These are phyloP conservation scores for Fusarium brevicatenulatum DNA, from an alignment of 2,329 filamentous ascomycete genomes.

Conservation along the genomic window DNA sequence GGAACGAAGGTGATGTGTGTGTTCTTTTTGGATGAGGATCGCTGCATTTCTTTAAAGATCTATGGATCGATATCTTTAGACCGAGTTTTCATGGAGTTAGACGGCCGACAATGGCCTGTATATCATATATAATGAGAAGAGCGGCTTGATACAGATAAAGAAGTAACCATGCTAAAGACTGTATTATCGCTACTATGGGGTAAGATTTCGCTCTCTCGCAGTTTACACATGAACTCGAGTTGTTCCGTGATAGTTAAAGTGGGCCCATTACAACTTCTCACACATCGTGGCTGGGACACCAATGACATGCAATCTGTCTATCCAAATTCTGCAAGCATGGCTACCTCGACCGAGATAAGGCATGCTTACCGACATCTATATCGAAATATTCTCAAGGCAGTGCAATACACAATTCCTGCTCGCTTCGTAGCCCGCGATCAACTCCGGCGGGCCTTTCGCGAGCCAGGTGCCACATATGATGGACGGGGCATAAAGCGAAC, in stretches of 20 bases:
- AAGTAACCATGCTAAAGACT: neutral
- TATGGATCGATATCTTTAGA: slow-evolving; percentile 36
- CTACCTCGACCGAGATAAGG: slow-evolving; percentile 57
- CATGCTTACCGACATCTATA: slow-evolving; percentile 77
- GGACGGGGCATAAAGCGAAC: slow-evolving; percentile 69
- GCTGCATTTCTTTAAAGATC: slow-evolving; percentile 16
- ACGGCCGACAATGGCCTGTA: slow-evolving; percentile 23
- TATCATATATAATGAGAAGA: slow-evolving; percentile 28
- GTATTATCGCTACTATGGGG: neutral
- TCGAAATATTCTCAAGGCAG: slow-evolving; percentile 72
- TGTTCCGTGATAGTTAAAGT: neutral
- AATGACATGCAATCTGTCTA: neutral
- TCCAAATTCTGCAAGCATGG: slow-evolving; percentile 28
- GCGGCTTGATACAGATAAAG: slow-evolving; percentile 6
- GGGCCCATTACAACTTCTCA: slow-evolving; percentile 19
- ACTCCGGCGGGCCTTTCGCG: slow-evolving; percentile 68
- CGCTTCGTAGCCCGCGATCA: slow-evolving; percentile 70
- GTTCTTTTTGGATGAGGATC: slow-evolving; percentile 17
- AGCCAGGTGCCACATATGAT: slow-evolving; percentile 58
- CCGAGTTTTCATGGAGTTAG: slow-evolving; percentile 31
- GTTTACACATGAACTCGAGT: neutral
- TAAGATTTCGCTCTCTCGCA: neutral
- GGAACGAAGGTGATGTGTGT: slow-evolving; percentile 22
- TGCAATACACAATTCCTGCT: slow-evolving; percentile 76
- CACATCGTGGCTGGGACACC: neutral